phyloP scores from a whole-genome alignment of 176 grass and related monocot genomes.

The Calamus simplicifolius region DNA sequence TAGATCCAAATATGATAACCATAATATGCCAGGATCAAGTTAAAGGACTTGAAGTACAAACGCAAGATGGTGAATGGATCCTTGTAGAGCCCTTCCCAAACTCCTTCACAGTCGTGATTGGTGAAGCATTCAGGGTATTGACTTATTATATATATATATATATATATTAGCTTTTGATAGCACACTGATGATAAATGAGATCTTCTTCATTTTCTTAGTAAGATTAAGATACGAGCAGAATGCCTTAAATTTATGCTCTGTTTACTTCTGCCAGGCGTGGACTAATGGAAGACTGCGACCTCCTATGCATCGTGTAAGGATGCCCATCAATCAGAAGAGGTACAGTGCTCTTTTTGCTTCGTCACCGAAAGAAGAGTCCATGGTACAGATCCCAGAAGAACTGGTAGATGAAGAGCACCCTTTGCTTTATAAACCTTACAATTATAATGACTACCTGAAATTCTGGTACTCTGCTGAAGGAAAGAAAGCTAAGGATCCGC shows the following conservation, averaged over 20 bases:
- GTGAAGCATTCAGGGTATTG: conserved; percentile 17
- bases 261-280: conserved; percentile 6
- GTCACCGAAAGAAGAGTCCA: conserved; percentile 9
- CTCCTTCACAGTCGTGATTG: conserved; percentile 26
- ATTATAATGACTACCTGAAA: conserved; percentile 2
- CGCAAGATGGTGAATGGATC: conserved; percentile 27
- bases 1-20: conserved; percentile 23
- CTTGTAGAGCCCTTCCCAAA: conserved; percentile 3
- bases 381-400: conserved; percentile 19
- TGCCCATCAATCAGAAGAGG: conserved; percentile 8
- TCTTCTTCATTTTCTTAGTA: background rate
- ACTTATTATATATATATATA: background rate
- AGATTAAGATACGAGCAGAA: too few relatives aligned
- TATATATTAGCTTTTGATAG: background rate
- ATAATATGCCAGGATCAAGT: conserved; percentile 24
- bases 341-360: conserved; percentile 15
- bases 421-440: conserved; percentile 7
- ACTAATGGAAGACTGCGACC: conserved; percentile 33
- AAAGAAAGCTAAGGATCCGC: background rate
- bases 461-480: conserved; percentile 13
- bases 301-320: conserved; percentile 12
- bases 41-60: conserved; percentile 20
- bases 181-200: background rate
- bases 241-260: background rate
- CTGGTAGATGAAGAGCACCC: conserved; percentile 27